Evolutionary conservation across 768 basidiomycete species (phyloP), one percentile per base, ranked within the genome.

Genomic region (Leucosporidium yakuticum): DNA sequence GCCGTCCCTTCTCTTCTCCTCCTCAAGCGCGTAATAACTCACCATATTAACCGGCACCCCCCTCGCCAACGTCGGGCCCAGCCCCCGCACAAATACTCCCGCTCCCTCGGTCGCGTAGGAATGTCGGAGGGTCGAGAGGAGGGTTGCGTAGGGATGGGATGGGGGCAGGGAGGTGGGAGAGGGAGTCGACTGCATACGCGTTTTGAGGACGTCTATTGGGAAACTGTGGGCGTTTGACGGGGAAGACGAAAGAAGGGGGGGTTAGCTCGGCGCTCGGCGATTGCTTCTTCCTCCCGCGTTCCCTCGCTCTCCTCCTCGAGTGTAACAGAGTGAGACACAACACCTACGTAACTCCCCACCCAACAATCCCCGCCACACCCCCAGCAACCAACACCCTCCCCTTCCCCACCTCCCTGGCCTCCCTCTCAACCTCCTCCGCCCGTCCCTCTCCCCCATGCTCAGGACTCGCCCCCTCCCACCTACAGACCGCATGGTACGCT

Each of bases 161-260:
- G 63, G 2, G 76, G 23, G 1, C n/a, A 36, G 5, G 6, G 48
- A 2, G 19, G 60, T 14, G 5, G 11, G 9, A 23, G 63, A 20
- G 7, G 63, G 59, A 9, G 71, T 77, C 59, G 85, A 84, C 77
- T 96, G 92, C 73, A 93, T 84, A 8, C 91, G 85, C 20, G 93
- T 94, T 80, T 96, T 95, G 69, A 94, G 83, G 4, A 92, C 88
- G 75, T 96, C 92, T 64, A 92, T 81, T 3, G 91, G 90, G 77
- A 95, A 96, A 1, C 91, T 94, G 4, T 81, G 56, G 29, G 47
- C 34, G 34, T 36, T 5, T 12, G 6, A 36, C 12, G 34, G 47
- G 20, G 50, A 7, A 7, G 49, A 6, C 5, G 20, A 19, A 50
- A 50, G 49, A 19, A 50, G 19, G 50, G 39, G 39, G 39, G 39